Base-by-base conservation (phyloP, 176 grass and related monocot species). In the Oryza brachyantha region DNA sequence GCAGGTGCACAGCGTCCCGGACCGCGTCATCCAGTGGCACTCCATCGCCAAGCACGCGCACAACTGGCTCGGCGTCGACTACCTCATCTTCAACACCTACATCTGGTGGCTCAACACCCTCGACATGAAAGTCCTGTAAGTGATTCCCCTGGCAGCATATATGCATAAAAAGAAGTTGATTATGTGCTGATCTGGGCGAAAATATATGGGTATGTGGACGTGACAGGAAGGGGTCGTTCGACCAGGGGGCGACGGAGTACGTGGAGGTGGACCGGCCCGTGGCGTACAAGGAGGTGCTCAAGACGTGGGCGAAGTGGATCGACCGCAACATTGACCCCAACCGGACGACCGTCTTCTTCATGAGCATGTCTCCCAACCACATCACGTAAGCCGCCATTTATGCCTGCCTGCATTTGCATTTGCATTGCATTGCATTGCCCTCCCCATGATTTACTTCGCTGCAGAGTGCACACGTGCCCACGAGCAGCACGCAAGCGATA, bases 101-200 rank as follows among this genome's bases (percentile, higher is more conserved):
- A 99, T 99, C 79, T 99, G 96, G 96, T 99, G 96, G 96, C 76
- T 96, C 61, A 99, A 91, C 88, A 91, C 84, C 2, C 76, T 93
- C 66, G 75, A 91, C 43, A 96, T 96, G 84, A 99, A 99, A 85
- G 69, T 99, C 68, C 83, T 99, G 96, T 99, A 38, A 88, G 95
- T 83, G 10, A 41, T 5, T 36, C 48, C 48, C 9, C 2, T 38
- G 16, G 25, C 26, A 46, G 26, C 25, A 10, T 29, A 12, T 5
- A 8, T 10, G 29, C 24, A 19, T 10, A 43, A 52, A 4, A 21
- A 52, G 17, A 21, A 13, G 48, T 7, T 52, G 21, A 21, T 52
- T 21, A 16, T 57, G n/a, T 57, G 8, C 21, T 57, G 52, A 57
- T 68, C 27, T 58, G 22, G 35, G 11, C 64, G 65, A 40, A 6